phyloP scores from a whole-genome alignment of 345 rosid species.

The Theobroma cacao region DNA sequence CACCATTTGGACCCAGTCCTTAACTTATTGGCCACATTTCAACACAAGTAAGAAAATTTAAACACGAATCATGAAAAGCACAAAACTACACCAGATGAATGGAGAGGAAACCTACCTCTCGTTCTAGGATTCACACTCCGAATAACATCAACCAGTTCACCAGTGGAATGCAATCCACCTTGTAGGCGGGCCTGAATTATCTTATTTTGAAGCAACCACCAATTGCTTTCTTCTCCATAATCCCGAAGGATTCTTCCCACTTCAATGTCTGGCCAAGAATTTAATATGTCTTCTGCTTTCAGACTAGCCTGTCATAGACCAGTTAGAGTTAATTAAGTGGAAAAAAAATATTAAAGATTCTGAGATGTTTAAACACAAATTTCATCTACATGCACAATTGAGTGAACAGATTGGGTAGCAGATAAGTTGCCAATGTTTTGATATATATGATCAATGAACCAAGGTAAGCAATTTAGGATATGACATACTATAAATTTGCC shows the following conservation, averaged over 20 bases:
- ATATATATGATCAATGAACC: neutral
- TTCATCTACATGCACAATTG: neutral
- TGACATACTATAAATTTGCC: no score
- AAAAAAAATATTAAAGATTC: conserved; percentile 13
- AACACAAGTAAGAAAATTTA: neutral
- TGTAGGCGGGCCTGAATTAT: conserved; percentile 61
- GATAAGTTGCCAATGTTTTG: neutral
- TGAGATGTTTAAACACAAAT: conserved; percentile 4
- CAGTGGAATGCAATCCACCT: conserved; percentile 86
- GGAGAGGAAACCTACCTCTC: conserved; percentile 42
- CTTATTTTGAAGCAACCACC: conserved; percentile 63
- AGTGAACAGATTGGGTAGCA: neutral
- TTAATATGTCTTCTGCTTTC: conserved; percentile 80
- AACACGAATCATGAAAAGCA: neutral
- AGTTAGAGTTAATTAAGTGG: conserved; percentile 28
- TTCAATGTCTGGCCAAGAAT: conserved; percentile 82
- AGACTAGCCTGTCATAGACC: conserved; percentile 59
- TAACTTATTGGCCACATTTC: neutral
- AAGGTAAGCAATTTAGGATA: neutral
- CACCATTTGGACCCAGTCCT: neutral
- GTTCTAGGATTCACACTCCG: conserved; percentile 35
- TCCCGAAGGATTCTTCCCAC: conserved; percentile 72
- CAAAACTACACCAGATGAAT: neutral
- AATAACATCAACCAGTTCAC: conserved; percentile 70
- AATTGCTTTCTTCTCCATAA: conserved; percentile 87